Conservation (phyloP, 208 protist species). For the Acanthamoeba rhysodes region DNA sequence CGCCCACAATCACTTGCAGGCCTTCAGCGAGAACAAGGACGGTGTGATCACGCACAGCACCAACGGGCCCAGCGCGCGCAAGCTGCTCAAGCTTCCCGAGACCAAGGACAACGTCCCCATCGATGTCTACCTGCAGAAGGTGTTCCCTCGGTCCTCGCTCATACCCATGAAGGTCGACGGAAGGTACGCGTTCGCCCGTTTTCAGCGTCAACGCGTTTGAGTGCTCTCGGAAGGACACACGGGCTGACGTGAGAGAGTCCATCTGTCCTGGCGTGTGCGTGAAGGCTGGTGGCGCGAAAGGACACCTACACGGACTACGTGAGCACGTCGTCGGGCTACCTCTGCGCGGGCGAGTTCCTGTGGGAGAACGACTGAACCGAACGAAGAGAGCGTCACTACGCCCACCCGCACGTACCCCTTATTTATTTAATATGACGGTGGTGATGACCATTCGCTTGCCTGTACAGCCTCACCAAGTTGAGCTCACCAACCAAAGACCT, state of each 20-base stretch:
- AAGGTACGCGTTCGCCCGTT: background rate
- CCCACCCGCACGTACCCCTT: background rate
- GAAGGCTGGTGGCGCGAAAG: constrained; percentile 19
- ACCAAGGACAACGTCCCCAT: constrained; percentile 61
- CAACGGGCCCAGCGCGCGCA: constrained; percentile 28
- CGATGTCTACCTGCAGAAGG: constrained; percentile 36
- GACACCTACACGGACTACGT: constrained; percentile 55
- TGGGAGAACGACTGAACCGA: constrained; percentile 25
- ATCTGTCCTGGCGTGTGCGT: background rate
- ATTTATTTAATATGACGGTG: background rate
- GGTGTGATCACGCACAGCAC: constrained; percentile 29
- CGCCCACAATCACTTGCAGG: background rate
- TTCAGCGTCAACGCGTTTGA: background rate
- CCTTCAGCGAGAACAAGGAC: constrained; percentile 54
- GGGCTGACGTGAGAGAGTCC: background rate
- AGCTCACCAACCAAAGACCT: no score
- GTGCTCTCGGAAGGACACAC: background rate
- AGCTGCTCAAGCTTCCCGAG: constrained; percentile 49
- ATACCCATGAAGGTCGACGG: constrained; percentile 65
- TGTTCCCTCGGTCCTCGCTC: constrained; percentile 18
- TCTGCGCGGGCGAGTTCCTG: constrained; percentile 21
- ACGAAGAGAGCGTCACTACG: background rate
- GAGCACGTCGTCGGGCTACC: constrained; percentile 9
- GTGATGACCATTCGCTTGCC: no score
- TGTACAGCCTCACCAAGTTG: no score